phyloP scores from a whole-genome alignment of 164 flowering plant species.

The Pachysandra terminalis region DNA sequence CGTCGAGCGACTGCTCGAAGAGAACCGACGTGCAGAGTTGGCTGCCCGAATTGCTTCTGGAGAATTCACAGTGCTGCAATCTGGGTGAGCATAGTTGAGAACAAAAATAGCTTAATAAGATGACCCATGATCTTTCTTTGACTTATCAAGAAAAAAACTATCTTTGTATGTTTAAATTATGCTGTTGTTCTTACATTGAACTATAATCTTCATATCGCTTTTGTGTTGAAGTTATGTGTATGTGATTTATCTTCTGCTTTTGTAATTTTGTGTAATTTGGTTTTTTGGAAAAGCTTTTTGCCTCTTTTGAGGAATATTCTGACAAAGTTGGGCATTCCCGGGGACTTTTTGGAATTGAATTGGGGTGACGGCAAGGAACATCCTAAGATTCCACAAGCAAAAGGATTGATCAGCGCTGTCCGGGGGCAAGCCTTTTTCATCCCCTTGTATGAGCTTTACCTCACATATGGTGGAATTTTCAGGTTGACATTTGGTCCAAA shows the following conservation, averaged over 20 bases:
- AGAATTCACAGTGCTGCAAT: conserved; percentile 65
- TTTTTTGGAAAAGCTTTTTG: conserved; percentile 37
- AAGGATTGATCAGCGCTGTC: conserved; percentile 64
- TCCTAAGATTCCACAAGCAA: conserved; percentile 73
- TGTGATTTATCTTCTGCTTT: not conserved
- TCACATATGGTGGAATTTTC: conserved; percentile 90
- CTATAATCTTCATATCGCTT: not conserved
- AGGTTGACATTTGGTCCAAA: conserved; percentile 91
- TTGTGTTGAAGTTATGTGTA: conserved; percentile 3
- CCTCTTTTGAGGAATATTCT: conserved; percentile 43
- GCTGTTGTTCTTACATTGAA: not conserved
- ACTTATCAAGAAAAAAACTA: not conserved
- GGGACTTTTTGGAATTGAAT: too few species aligned
- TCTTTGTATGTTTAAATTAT: conserved; percentile 1
- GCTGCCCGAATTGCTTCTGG: conserved; percentile 88
- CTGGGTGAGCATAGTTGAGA: conserved; percentile 43
- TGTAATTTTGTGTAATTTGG: conserved; percentile 1
- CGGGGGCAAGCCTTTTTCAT: conserved; percentile 78
- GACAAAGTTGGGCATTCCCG: conserved; percentile 51
- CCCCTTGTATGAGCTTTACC: conserved; percentile 82
- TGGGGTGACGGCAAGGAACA: conserved; percentile 25
- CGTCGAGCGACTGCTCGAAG: conserved; percentile 47
- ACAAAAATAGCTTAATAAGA: not conserved
- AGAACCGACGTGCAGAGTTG: conserved; percentile 71
- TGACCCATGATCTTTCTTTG: not conserved